A percentile compares a stretch with the other conserved stretches of the same genome.
phyloP scores from a whole-genome alignment of 2,329 filamentous ascomycete species.

The Clonostachys byssicola region DNA sequence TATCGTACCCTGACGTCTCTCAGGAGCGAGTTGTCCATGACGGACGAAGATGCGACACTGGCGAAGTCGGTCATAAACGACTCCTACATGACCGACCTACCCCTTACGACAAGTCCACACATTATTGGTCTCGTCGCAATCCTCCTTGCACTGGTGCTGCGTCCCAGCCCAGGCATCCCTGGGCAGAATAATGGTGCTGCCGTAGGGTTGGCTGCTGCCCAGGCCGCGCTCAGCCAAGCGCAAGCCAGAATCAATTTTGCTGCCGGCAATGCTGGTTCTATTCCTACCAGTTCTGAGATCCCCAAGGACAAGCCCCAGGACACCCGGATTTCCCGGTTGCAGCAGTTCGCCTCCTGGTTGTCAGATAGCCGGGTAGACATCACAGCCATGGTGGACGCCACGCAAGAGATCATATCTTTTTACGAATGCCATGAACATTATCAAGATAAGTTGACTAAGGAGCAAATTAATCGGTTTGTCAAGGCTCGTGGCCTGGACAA shows the following conservation, averaged over 20 bases:
- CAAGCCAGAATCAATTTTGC: constrained; percentile 22
- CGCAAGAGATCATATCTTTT: constrained; percentile 85
- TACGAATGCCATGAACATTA: constrained; percentile 69
- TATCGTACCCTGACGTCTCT: constrained; percentile 77
- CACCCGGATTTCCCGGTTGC: constrained; percentile 60
- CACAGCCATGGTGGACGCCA: constrained; percentile 80
- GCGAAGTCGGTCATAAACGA: constrained; percentile 87
- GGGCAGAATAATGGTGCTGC: constrained; percentile 23
- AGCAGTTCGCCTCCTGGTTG: constrained; percentile 69
- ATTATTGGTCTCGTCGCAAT: constrained; percentile 84
- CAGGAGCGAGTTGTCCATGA: constrained; percentile 64
- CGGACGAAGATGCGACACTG: constrained; percentile 73
- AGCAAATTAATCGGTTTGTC: constrained; percentile 55
- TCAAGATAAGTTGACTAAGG: constrained; percentile 53
- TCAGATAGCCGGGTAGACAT: constrained; percentile 85
- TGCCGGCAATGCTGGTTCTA: background rate
- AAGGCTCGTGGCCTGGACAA: constrained; percentile 54
- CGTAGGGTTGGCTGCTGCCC: constrained; percentile 42
- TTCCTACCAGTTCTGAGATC: constrained; percentile 9
- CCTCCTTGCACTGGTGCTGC: constrained; percentile 77
- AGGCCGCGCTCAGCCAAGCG: constrained; percentile 40
- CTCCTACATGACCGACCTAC: constrained; percentile 88
- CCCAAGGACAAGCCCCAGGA: constrained; percentile 45
- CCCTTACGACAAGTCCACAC: constrained; percentile 80
- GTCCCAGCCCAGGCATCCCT: constrained; percentile 41